These are phyloP conservation scores for Xylariaceae sp. DNA, from an alignment of 2,329 filamentous ascomycete species.

Conservation along the genomic window DNA sequence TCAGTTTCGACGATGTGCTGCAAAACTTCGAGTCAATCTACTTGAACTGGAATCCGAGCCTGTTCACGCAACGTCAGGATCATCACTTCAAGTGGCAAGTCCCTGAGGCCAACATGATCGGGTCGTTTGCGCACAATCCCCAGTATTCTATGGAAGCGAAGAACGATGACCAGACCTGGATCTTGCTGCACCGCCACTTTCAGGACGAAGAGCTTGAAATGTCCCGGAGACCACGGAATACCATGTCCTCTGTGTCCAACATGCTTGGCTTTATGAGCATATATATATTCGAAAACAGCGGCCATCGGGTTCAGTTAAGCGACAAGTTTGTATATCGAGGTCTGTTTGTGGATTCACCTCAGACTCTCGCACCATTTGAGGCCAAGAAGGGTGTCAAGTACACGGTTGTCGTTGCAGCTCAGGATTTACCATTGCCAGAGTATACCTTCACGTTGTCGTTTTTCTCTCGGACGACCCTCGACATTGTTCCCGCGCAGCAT, in stretches of 20 bases:
- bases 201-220: slow-evolving; percentile 60
- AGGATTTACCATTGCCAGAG: slow-evolving; percentile 64
- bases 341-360: slow-evolving; percentile 90
- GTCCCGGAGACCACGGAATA: slow-evolving; percentile 39
- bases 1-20: slow-evolving; percentile 77
- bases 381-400: slow-evolving; percentile 40
- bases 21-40: slow-evolving; percentile 96
- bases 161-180: slow-evolving; percentile 64
- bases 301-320: slow-evolving; percentile 66
- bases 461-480: slow-evolving; percentile 63
- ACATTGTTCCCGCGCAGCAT: slow-evolving; percentile 56
- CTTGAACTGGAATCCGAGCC: slow-evolving; percentile 88
- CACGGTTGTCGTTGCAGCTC: slow-evolving; percentile 68
- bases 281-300: slow-evolving; percentile 68
- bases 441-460: slow-evolving; percentile 87
- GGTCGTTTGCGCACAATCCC: slow-evolving; percentile 59
- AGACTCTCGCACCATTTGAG: slow-evolving; percentile 76
- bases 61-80: slow-evolving; percentile 79
- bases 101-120: slow-evolving; percentile 41
- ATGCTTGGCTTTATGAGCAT: slow-evolving; percentile 81
- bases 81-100: slow-evolving; percentile 83
- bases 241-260: slow-evolving; percentile 42
- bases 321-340: slow-evolving; percentile 68
- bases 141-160: slow-evolving; percentile 65
- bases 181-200: slow-evolving; percentile 83